Evolutionary conservation across 108 stramenopile genomes (phyloP).

Genomic region (Discostella stelligeroides): DNA sequence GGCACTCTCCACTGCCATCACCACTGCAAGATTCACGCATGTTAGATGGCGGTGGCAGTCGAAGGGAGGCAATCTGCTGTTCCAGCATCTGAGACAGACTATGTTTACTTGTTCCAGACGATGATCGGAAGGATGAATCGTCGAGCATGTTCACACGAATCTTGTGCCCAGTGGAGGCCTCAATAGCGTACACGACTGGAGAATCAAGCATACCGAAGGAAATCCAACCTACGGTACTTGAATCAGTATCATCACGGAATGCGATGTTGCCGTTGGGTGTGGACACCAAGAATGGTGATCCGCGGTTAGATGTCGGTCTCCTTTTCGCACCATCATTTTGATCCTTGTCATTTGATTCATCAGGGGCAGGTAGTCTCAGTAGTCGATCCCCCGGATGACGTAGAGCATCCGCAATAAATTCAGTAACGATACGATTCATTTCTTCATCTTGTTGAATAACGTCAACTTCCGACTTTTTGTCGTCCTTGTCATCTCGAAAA

Average conservation of each 20-base stretch:
- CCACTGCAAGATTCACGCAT: constrained; percentile 13
- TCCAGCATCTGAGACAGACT: constrained; percentile 29
- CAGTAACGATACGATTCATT: constrained; percentile 31
- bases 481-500: constrained; percentile 13
- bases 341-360: constrained; percentile 17
- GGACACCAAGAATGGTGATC: constrained; percentile 57
- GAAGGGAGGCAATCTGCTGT: constrained; percentile 39
- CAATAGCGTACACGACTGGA: constrained; percentile 77
- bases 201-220: constrained; percentile 66
- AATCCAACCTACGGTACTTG: constrained; percentile 64
- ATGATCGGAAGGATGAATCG: constrained; percentile 54
- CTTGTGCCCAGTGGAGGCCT: constrained; percentile 55
- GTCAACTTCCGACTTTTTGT: background rate
- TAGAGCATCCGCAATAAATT: constrained; percentile 43
- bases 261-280: constrained; percentile 80
- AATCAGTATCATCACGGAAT: constrained; percentile 48
- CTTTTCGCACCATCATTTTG: background rate
- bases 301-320: background rate
- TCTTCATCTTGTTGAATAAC: constrained; percentile 16
- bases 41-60: constrained; percentile 15
- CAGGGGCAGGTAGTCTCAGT: constrained; percentile 31
- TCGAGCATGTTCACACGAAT: constrained; percentile 79
- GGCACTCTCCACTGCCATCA: constrained; percentile 26
- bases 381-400: constrained; percentile 44
- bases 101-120: constrained; percentile 31